Evolutionary conservation across 176 grass and related monocot species (phyloP), one percentile per base, ranked within the genome.

Genomic region (Thalia dealbata): DNA sequence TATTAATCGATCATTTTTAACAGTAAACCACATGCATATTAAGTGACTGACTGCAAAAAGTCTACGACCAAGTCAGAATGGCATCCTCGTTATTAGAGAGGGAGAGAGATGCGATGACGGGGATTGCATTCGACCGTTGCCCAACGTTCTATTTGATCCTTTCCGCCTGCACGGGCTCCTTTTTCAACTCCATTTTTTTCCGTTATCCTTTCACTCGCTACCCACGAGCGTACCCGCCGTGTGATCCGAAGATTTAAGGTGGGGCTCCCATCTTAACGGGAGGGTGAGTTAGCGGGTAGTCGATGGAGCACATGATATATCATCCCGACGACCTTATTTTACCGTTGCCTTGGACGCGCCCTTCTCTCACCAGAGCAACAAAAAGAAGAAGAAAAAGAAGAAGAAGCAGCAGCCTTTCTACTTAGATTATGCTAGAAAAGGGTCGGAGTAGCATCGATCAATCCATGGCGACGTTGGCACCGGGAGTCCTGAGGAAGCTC

Each of bases 401-500:
- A 10, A 24, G 2, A 7, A 41, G 18, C 64, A 19, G 24, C n/a
- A 28, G 23, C 24, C n/a, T n/a, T n/a, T n/a, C n/a, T n/a, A n/a
- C n/a, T n/a, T n/a, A n/a, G n/a, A n/a, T n/a, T n/a, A n/a, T n/a
- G n/a, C n/a, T n/a, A n/a, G n/a, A n/a, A n/a, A n/a, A n/a, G n/a
- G n/a, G n/a, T n/a, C n/a, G 10, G 63, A 16, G 24, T 7, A 22
- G 63, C 2, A 35, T 35, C 30, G n/a, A n/a, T n/a, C n/a, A n/a
- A 10, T 18, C 6, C 73, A 97, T 92, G 95, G 74, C 90, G 61
- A 69, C 90, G 44, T 83, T 97, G 23, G 82, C 87, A 10, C 70
- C 95, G 16, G 95, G 90, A 16, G 67, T 92, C 13, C 79, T 97
- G 19, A 68, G 76, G n/a, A 97, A 97, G 74, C 95, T 97, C 0